These are phyloP conservation scores for Calonectria pauciramosa DNA, from an alignment of 2,329 filamentous ascomycete genomes.

Conservation along the genomic window DNA sequence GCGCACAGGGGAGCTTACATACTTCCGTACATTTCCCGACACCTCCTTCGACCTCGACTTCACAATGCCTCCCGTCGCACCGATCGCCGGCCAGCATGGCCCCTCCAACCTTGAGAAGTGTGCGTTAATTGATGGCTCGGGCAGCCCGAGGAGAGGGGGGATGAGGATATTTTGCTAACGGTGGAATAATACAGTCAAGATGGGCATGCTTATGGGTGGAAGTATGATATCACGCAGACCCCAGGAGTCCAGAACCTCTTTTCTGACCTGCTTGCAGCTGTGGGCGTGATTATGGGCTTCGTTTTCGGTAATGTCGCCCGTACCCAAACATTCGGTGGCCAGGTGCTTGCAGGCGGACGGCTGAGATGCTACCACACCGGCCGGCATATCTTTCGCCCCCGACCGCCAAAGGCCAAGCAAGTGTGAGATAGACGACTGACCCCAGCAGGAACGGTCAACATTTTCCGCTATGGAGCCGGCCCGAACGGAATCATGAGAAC, in stretches of 20 bases:
- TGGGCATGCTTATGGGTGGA: conserved; percentile 98
- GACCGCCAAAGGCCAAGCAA: neutral
- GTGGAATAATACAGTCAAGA: conserved; percentile 69
- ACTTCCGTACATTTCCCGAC: neutral
- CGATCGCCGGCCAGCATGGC: conserved; percentile 59
- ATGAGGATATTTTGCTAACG: conserved; percentile 33
- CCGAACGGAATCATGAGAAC: conserved; percentile 95
- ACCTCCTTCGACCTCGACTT: neutral
- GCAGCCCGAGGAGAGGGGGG: neutral
- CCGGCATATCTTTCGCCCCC: conserved; percentile 8
- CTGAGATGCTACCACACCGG: neutral
- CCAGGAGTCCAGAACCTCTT: neutral
- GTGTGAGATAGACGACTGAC: conserved; percentile 27
- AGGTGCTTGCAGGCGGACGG: conserved; percentile 1
- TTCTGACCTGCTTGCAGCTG: conserved; percentile 72
- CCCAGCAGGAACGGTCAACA: conserved; percentile 85
- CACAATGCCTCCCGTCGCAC: conserved; percentile 59
- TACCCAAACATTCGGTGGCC: neutral
- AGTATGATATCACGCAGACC: conserved; percentile 73
- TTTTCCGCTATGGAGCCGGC: conserved; percentile 94
- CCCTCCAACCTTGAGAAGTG: conserved; percentile 69
- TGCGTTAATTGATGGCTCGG: conserved; percentile 43
- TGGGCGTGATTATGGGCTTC: conserved; percentile 96
- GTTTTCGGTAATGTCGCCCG: conserved; percentile 80
- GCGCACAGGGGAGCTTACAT: neutral